These are phyloP conservation scores for Colletotrichum scovillei DNA, from an alignment of 2,329 filamentous ascomycete species.

Conservation along the genomic window DNA sequence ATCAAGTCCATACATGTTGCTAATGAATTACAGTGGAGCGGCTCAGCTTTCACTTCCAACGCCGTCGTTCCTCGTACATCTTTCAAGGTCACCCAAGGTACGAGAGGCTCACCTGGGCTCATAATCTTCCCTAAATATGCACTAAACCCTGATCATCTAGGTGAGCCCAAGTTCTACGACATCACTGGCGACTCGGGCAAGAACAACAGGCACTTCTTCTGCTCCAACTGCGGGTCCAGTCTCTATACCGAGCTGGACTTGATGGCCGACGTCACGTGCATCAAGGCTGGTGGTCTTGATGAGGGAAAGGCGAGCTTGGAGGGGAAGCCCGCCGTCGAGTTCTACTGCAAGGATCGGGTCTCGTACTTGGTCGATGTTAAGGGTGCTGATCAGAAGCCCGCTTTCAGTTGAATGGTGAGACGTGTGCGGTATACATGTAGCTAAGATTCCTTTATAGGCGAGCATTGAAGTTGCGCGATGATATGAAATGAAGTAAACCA, in stretches of 20 bases:
- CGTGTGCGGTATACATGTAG: not conserved
- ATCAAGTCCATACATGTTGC: not conserved
- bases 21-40: conserved; percentile 53
- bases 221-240: conserved; percentile 60
- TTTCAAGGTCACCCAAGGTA: conserved; percentile 63
- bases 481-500: no score
- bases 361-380: conserved; percentile 53
- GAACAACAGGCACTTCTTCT: conserved; percentile 67
- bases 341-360: conserved; percentile 63
- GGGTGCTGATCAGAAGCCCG: conserved; percentile 59
- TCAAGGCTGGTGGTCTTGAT: conserved; percentile 65
- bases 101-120: no score
- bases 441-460: not conserved
- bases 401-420: not conserved
- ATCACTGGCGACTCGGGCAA: conserved; percentile 61
- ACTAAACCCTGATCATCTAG: conserved; percentile 38
- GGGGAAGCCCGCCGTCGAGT: conserved; percentile 59
- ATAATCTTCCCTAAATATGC: not conserved
- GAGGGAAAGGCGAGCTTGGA: conserved; percentile 56
- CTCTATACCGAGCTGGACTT: conserved; percentile 64
- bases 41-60: conserved; percentile 66
- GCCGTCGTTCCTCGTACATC: conserved; percentile 57
- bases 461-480: not conserved
- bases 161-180: conserved; percentile 60
- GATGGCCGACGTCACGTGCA: conserved; percentile 59